Evolutionary conservation across 192 early-diverging fungal genomes (phyloP), one percentile per base, ranked within the genome.

Genomic region (Coemansia sp.): DNA sequence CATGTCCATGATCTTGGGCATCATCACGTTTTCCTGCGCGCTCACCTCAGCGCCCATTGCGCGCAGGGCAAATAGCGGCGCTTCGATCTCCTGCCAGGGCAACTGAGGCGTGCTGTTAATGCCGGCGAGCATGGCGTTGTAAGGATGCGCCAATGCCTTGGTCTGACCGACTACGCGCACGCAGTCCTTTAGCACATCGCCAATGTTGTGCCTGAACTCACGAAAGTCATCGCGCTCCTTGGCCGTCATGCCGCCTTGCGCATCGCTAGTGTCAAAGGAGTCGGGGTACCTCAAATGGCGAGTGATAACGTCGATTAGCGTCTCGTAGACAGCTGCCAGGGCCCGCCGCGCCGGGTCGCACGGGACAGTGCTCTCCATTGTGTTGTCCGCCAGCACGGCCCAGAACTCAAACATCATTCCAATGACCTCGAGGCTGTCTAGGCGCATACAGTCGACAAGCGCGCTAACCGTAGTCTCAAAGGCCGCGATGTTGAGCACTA

Each of bases 141-240:
- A 90, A 2, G 92, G 91, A 29, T 90, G 89, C 0, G 79, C 70
- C 24, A 99, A 81, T 16, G 95, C 92, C 33, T 86, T 86, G 3
- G 91, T 84, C 12, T 87, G 87, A 6, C 96, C 96, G 1, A 97
- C 74, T 15, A 98, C 90, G 13, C 87, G 75, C 49, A 95, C 95
- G 68, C 96, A 97, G 72, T 94, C 93, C 84, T 99, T 99, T 42
- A 99, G 87, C 49, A 97, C 94, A 70, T 98, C 96, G 51, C 97
- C 98, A 86, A 98, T 95, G 33, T 90, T 87, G 82, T 99, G 97
- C 27, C 98, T 89, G 79, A 98, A 97, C 33, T 97, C 95, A 43
- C 96, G 86, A 74, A 99, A 99, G 33, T 97, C 94, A 68, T 99
- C 98, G n/a, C 94, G 89, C 70, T 96, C 93, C 74, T 93, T 87